Evolutionary conservation across 139 green algal genomes (phyloP).

Genomic region (Zygnema circumcarinatum): DNA sequence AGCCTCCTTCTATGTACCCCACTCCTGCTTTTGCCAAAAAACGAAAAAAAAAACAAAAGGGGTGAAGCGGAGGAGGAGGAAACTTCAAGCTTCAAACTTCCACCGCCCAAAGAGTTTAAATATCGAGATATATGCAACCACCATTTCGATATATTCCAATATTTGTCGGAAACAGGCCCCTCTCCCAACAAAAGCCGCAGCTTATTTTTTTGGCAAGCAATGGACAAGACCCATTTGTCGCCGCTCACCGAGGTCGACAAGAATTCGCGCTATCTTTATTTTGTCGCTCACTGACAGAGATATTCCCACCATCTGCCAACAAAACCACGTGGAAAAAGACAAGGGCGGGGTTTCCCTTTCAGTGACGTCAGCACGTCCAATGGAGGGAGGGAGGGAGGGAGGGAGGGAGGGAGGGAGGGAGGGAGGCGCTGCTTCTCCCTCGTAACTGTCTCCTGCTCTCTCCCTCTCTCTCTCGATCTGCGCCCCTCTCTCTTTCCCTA

Average conservation of each 20-base stretch:
- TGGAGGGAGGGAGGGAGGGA: conserved; percentile 14
- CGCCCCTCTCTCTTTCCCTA: conserved; percentile 1
- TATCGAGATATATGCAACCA: not conserved
- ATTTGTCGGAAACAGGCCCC: not conserved
- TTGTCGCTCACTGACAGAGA: conserved; percentile 63
- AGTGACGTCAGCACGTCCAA: not conserved
- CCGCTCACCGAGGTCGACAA: conserved; percentile 46
- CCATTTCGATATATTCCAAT: not conserved
- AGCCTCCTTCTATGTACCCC: conserved; percentile 66
- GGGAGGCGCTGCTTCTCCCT: not conserved
- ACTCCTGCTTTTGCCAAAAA: conserved; percentile 41
- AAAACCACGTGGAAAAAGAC: not conserved
- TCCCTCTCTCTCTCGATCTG: not conserved
- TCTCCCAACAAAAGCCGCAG: too few species aligned
- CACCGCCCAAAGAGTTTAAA: too few species aligned
- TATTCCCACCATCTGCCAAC: conserved; percentile 58
- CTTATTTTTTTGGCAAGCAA: too few species aligned
- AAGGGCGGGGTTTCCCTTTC: not conserved
- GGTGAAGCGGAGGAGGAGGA: not conserved
- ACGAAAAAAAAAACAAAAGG: not conserved
- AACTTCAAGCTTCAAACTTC: too few species aligned
- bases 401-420: conserved; percentile 17
- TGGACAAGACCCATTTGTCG: too few species aligned
- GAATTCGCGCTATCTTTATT: conserved; percentile 56
- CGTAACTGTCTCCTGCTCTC: not conserved